Evolutionary conservation across 2,329 filamentous ascomycete genomes (phyloP), one percentile per base, ranked within the genome.

Genomic region (Hypoxylon sp.): DNA sequence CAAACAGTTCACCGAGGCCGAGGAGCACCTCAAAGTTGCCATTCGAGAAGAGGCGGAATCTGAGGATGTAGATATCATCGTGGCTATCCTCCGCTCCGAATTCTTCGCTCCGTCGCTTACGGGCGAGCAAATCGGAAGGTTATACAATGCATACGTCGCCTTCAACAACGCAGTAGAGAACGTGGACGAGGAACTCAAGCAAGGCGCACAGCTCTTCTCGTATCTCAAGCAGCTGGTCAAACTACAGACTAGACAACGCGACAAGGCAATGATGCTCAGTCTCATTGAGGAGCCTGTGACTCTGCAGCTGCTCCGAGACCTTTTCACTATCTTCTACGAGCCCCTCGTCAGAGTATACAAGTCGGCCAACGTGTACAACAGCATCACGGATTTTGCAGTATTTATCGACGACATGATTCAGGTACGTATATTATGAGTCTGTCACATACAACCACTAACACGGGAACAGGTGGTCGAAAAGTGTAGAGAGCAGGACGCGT

Each of bases 291-390:
- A 99, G 78, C 92, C 95, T 0, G 93, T 94, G n/a, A 98, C 95
- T 0, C 81, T 99, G n/a, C 90, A 96, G 72, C 83, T 99, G 23
- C 95, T 99, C 83, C 87, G 92, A 43, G 95, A 99, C 70, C 83
- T 99, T 20, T 98, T 99, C 74, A 96, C 92, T 27, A 98, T 99
- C 72, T 99, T 99, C 78, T 99, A 99, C 76, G 95, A 99, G 73
- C 95, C 95, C 0, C 86, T 99, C 18, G 92, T 99, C 13, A 86
- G 95, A 43, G 95, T 99, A 0, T 99, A 99, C 82, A 99, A 98
- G 77, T 97, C 93, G 17, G 95, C 95, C 64, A 99, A 98, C 68
- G 94, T 99, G 21, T 98, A 98, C 81, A 95, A 88, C 79, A 96
- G 91, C 71, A 94, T 99, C 58, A 98, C 94, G 0, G 95, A 99